A percentile compares a stretch with the other conserved stretches of the same genome.
phyloP scores from a whole-genome alignment of 2,329 filamentous ascomycete species.

The Botrytis sinoallii region DNA sequence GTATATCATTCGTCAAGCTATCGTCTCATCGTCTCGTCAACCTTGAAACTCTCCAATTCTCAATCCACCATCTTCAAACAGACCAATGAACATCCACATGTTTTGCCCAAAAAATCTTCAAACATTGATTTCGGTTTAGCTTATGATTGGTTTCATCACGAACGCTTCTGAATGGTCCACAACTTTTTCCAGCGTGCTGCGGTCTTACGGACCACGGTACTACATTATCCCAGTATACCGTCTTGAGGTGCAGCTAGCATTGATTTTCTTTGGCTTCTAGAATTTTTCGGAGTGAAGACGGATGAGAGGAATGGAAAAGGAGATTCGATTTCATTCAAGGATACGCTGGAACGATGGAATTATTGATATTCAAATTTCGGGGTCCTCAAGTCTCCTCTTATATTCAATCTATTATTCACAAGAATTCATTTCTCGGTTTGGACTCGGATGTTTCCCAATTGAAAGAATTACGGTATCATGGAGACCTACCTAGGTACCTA shows the following conservation, averaged over 20 bases:
- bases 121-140: not conserved
- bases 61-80: not conserved
- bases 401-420: constrained; percentile 6
- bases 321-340: not conserved
- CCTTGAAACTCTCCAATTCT: not conserved
- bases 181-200: not conserved
- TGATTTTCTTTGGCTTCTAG: constrained; percentile 1
- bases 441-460: not conserved
- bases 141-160: not conserved
- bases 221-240: not conserved
- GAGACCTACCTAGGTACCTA: not conserved
- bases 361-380: constrained; percentile 1
- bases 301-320: not conserved
- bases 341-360: not conserved
- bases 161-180: not conserved
- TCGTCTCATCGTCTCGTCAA: constrained; percentile 7
- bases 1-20: not conserved
- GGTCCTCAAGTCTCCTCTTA: not conserved
- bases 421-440: not conserved
- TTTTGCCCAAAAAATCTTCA: not conserved
- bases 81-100: not conserved
- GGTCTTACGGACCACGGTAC: not conserved
- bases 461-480: not conserved
- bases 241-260: not conserved
- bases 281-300: not conserved